Evolutionary conservation across 1,139 yeast species (phyloP).

Genomic region (Casaregolazyma lundiana): DNA sequence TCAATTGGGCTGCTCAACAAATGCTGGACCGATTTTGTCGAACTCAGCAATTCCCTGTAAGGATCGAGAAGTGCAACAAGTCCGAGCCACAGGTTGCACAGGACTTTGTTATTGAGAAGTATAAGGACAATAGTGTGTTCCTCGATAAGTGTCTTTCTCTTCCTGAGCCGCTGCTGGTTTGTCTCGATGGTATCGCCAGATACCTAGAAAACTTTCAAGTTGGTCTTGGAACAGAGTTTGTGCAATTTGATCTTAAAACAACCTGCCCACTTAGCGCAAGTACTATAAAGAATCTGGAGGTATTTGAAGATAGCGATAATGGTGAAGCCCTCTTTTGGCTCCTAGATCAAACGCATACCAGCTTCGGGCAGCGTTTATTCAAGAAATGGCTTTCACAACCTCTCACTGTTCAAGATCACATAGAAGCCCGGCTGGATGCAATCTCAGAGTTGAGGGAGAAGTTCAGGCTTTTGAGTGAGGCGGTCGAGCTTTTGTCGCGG

Average conservation of each 20-base stretch:
- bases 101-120: constrained; percentile 4
- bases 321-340: constrained; percentile 58
- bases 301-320: constrained; percentile 63
- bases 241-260: constrained; percentile 46
- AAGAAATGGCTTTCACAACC: constrained; percentile 76
- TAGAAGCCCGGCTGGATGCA: constrained; percentile 59
- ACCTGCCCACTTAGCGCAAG: constrained; percentile 67
- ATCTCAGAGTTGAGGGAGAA: constrained; percentile 50
- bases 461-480: constrained; percentile 40
- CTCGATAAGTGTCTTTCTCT: constrained; percentile 16
- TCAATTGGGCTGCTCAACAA: constrained; percentile 34
- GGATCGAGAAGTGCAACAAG: constrained; percentile 1
- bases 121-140: not conserved
- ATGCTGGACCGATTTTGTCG: constrained; percentile 20
- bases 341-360: constrained; percentile 72
- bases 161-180: constrained; percentile 34
- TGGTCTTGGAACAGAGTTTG: constrained; percentile 46
- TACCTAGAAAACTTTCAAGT: constrained; percentile 67
- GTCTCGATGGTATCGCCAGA: constrained; percentile 45
- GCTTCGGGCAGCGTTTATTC: constrained; percentile 65
- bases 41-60: constrained; percentile 11
- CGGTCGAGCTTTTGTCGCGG: constrained; percentile 42
- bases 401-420: constrained; percentile 46
- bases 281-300: constrained; percentile 66
- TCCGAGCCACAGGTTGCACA: constrained; percentile 3